Evolutionary conservation across 169 alveolate species (phyloP).

Genomic region (Babesia divergens): DNA sequence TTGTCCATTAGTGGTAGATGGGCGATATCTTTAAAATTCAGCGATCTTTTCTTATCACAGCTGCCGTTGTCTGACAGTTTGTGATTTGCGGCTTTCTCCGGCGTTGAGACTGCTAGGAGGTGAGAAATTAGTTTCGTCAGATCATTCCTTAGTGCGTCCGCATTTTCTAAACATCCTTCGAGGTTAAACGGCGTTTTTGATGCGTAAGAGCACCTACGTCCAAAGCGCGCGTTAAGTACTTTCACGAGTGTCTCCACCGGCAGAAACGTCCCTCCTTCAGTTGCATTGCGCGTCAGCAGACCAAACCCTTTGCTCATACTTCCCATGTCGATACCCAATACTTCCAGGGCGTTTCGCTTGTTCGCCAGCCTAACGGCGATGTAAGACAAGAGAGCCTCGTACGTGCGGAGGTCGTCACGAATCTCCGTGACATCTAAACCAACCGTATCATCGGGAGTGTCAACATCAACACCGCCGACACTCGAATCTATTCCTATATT

Average conservation of each 20-base stretch:
- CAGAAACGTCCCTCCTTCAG: not conserved
- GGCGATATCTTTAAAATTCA: not conserved
- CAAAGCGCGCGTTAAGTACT: not conserved
- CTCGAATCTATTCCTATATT: not conserved
- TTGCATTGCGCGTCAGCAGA: not conserved
- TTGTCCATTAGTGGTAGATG: slow-evolving; percentile 16
- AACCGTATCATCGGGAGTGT: not conserved
- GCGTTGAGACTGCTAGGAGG: not conserved
- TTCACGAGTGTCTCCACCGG: slow-evolving; percentile 12
- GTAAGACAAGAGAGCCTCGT: slow-evolving; percentile 9
- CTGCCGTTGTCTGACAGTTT: not conserved
- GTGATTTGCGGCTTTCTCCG: not conserved
- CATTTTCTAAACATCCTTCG: not conserved
- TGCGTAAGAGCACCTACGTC: too few relatives aligned
- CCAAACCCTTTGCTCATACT: not conserved
- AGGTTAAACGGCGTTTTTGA: too few relatives aligned
- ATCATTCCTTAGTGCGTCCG: not conserved
- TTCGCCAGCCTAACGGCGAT: slow-evolving; percentile 13
- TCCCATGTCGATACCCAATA: not conserved
- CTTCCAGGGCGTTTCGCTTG: slow-evolving; percentile 28
- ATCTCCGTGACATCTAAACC: not conserved
- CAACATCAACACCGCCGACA: not conserved
- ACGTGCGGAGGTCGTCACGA: not conserved
- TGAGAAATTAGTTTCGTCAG: not conserved
- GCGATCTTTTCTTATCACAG: not conserved